A percentile compares a stretch with the other conserved stretches of the same genome.
phyloP scores from a whole-genome alignment of 306 rosid genomes.

The Prunus campanulata region DNA sequence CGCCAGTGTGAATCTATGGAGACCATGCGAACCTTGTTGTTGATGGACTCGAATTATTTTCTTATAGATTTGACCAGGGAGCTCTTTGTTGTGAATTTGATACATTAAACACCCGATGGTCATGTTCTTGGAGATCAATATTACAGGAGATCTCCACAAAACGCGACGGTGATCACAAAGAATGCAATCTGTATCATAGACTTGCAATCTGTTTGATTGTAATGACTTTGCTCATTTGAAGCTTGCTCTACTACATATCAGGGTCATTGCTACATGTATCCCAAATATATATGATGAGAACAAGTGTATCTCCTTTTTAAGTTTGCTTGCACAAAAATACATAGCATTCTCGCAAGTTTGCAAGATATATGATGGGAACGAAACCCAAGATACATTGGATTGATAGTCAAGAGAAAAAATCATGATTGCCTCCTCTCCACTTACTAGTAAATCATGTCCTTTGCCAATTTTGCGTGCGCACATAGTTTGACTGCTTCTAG shows the following conservation, averaged over 20 bases:
- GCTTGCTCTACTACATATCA: not conserved
- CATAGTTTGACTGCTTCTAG: not conserved
- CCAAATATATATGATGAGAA: constrained; percentile 2
- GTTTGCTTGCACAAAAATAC: not conserved
- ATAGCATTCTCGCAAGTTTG: not conserved
- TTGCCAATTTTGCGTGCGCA: not conserved
- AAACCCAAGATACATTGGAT: not conserved
- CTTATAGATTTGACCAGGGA: not conserved
- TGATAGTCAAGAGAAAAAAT: not conserved
- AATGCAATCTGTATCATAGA: not conserved
- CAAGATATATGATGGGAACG: not conserved
- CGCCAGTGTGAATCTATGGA: constrained; percentile 62
- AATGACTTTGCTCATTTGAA: not conserved
- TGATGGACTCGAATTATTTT: not conserved
- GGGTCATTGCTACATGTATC: not conserved
- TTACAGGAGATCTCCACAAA: not conserved
- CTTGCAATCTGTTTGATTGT: not conserved
- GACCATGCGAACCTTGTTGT: constrained; percentile 34
- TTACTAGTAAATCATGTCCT: not conserved
- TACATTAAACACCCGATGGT: not conserved
- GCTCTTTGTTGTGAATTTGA: constrained; percentile 12
- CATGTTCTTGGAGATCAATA: constrained; percentile 13
- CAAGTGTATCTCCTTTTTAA: not conserved
- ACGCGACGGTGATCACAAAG: not conserved
- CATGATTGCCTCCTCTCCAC: not conserved